Evolutionary conservation across 768 basidiomycete species (phyloP).

Genomic region (Coprinellus micaceus): DNA sequence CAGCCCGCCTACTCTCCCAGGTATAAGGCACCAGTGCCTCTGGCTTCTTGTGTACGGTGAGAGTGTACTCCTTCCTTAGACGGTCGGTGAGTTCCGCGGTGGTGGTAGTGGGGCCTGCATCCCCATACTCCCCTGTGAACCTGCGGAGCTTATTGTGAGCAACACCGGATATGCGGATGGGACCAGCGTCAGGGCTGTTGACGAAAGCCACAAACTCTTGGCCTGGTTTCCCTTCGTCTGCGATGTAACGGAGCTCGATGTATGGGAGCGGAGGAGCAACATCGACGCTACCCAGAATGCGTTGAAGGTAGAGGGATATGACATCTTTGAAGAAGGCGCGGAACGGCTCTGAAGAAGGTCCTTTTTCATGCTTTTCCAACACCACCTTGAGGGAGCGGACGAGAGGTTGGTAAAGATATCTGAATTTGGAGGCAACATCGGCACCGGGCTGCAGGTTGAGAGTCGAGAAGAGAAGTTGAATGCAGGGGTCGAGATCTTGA

Average conservation of each 20-base stretch:
- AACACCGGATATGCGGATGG: no score
- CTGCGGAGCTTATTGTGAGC: no score
- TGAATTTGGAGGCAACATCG: neutral
- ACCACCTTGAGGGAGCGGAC: neutral
- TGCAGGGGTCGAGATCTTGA: neutral
- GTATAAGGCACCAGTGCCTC: slow-evolving; percentile 17
- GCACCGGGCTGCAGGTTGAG: neutral
- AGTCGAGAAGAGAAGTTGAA: neutral
- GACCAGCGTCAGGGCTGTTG: slow-evolving; percentile 8
- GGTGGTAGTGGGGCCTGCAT: slow-evolving; percentile 18
- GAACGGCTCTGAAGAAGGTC: neutral
- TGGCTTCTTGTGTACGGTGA: slow-evolving; percentile 25
- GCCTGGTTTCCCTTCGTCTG: slow-evolving; percentile 29
- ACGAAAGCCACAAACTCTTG: slow-evolving; percentile 25
- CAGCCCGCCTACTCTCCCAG: slow-evolving; percentile 22
- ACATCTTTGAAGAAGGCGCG: neutral
- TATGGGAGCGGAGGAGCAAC: slow-evolving; percentile 4
- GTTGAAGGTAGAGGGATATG: neutral
- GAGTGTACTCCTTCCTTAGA: slow-evolving; percentile 23
- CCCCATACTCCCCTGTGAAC: slow-evolving; percentile 14
- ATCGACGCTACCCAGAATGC: neutral
- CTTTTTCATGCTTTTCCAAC: neutral
- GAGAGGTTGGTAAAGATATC: neutral
- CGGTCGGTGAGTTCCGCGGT: slow-evolving; percentile 14
- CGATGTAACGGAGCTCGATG: slow-evolving; percentile 6